Base-by-base conservation (phyloP, 441 rosid species). In the Mallotus repandus region DNA sequence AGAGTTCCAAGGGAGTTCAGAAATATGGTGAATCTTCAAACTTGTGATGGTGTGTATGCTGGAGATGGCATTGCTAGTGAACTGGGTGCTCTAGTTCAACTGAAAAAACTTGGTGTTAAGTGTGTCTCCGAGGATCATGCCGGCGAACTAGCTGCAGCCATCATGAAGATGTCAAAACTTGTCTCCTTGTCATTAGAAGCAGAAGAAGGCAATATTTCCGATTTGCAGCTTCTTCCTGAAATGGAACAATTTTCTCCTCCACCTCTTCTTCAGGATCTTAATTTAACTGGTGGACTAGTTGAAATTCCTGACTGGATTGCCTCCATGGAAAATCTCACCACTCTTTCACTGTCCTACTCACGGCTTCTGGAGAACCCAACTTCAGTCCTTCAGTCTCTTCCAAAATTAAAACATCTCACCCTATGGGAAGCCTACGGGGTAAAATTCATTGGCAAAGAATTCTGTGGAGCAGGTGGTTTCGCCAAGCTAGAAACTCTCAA, bases 1-100 rank as follows among this genome's bases (percentile, higher is more conserved):
- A 69, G 43, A 16, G 77, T 73, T n/a, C 74, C 71, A 2, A 74
- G 38, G 18, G 74, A 69, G 1, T 73, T 78, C 25, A 67, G 71
- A 13, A 58, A 7, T 7, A 4, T 73, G 64, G 22, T 15, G 21
- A 69, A 78, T 46, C 77, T 78, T 19, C 71, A 63, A 7, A 63
- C 74, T 15, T 63, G 60, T 10, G 14, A n/a, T 48, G 74, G 77
- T 2, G 19, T 78, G 7, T 78, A 69, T 49, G 81, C 65, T 53
- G 80, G 76, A 19, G 76, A 25, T 9, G 78, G 78, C 48, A 75
- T 53, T 68, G 78, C 78, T 62, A 48, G n/a, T 6, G 81, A 68
- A 55, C 45, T 73, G 15, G 29, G 80, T 15, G 58, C 62, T 19
- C 69, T 77, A 13, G 19, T 11, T 35, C 74, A 71, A 19, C 50